Percentiles rank a stretch among this genome's conserved stretches.
Conservation (phyloP, 2,329 filamentous ascomycete genomes). For the Periconia digitata region DNA sequence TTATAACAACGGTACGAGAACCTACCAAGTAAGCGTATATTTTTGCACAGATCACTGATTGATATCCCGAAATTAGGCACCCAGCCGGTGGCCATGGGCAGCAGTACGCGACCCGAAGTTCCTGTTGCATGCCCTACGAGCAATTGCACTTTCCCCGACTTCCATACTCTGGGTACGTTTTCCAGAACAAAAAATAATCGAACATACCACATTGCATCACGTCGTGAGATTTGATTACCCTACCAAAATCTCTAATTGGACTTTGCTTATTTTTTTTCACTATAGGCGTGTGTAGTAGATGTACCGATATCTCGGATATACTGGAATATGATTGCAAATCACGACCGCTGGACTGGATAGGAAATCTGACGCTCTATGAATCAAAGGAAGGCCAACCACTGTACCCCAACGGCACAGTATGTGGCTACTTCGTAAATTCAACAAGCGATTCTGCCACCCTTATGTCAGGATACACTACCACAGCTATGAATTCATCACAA, state of each 20-base stretch:
- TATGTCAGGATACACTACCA: conserved; percentile 22
- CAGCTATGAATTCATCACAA: no score
- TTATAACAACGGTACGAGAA: neutral
- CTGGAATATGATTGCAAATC: neutral
- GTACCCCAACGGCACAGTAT: conserved; percentile 20
- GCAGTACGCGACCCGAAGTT: conserved; percentile 22
- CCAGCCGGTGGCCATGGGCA: conserved; percentile 12
- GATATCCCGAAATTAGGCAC: neutral
- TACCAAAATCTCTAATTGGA: no score
- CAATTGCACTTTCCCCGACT: conserved; percentile 23
- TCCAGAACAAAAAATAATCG: no score
- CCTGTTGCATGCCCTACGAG: conserved; percentile 26
- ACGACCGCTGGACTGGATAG: neutral
- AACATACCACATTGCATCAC: no score
- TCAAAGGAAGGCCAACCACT: neutral
- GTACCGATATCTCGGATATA: neutral
- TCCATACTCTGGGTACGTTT: conserved; percentile 25
- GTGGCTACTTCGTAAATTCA: conserved; percentile 26
- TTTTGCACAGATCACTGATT: conserved; percentile 9
- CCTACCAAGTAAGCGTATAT: neutral
- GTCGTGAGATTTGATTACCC: no score
- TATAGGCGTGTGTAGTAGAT: conserved; percentile 23
- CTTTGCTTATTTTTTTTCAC: no score
- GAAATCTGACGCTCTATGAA: neutral
- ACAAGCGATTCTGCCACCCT: conserved; percentile 12